phyloP scores from a whole-genome alignment of 2,329 filamentous ascomycete genomes.

The Hymenoscyphus infarciens region DNA sequence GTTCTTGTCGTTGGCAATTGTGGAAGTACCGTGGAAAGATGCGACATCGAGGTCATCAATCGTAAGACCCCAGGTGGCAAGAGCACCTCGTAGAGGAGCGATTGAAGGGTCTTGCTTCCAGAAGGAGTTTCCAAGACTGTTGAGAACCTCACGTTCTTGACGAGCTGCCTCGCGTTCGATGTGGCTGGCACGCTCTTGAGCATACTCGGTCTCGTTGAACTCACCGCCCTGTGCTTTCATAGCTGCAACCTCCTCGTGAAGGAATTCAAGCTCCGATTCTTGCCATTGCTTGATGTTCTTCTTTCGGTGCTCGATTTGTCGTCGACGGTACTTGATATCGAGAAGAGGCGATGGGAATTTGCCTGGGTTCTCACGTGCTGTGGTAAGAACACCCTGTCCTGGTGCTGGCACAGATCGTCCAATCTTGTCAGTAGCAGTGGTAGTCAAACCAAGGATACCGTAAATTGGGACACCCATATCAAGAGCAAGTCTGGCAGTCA shows the following conservation, averaged over 20 bases:
- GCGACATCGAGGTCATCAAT: constrained; percentile 93
- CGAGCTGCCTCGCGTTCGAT: constrained; percentile 84
- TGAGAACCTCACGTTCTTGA: constrained; percentile 89
- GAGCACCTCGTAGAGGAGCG: constrained; percentile 88
- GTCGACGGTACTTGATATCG: constrained; percentile 94
- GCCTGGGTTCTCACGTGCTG: constrained; percentile 82
- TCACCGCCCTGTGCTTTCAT: constrained; percentile 77
- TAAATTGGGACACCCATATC: constrained; percentile 99
- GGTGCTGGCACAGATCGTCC: constrained; percentile 95
- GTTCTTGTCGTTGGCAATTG: constrained; percentile 99
- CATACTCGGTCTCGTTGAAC: constrained; percentile 81
- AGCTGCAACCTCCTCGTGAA: constrained; percentile 87
- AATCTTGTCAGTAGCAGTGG: constrained; percentile 98
- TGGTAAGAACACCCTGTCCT: constrained; percentile 93
- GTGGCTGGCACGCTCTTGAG: constrained; percentile 78
- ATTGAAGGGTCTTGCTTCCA: constrained; percentile 96
- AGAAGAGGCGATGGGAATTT: constrained; percentile 94
- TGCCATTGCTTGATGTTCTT: constrained; percentile 96
- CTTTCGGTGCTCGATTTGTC: constrained; percentile 91
- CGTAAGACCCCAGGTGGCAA: constrained; percentile 97
- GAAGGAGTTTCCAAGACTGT: constrained; percentile 95
- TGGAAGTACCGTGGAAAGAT: constrained; percentile 98
- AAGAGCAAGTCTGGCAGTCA: constrained; percentile 91
- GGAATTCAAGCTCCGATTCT: constrained; percentile 87
- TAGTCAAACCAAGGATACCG: constrained; percentile 87